These are phyloP conservation scores for Neurospora discreta DNA, from an alignment of 495 filamentous ascomycete species.

Conservation along the genomic window DNA sequence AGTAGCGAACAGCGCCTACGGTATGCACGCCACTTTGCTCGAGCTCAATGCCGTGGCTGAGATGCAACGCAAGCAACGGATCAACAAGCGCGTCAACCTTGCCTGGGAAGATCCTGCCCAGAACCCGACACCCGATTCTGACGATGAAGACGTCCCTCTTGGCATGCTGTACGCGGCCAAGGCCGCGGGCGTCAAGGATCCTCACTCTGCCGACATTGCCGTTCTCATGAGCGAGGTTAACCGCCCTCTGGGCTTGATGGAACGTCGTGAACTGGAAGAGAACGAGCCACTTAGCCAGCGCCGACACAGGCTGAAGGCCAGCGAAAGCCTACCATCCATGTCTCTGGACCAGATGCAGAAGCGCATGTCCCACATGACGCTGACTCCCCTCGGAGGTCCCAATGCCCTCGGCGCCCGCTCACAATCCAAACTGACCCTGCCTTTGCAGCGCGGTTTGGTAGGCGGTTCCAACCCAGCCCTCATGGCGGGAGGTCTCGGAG, in stretches of 20 bases:
- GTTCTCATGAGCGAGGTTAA: conserved; percentile 39
- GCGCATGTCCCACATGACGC: conserved; percentile 32
- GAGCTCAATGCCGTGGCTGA: conserved; percentile 87
- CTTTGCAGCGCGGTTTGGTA: conserved; percentile 6
- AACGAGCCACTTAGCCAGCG: conserved; percentile 78
- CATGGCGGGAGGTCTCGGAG: not conserved
- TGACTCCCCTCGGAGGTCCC: conserved; percentile 11
- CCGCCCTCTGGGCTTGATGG: conserved; percentile 75
- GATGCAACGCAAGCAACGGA: conserved; percentile 64
- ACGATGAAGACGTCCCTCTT: conserved; percentile 71
- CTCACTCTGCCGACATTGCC: conserved; percentile 31
- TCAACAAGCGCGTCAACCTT: conserved; percentile 63
- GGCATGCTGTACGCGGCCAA: conserved; percentile 64
- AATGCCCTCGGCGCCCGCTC: conserved; percentile 9
- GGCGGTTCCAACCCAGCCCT: conserved; percentile 1
- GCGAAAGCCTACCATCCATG: conserved; percentile 12
- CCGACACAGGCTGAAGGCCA: conserved; percentile 63
- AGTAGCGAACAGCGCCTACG: conserved; percentile 54
- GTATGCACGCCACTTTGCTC: conserved; percentile 79
- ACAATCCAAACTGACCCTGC: conserved; percentile 15
- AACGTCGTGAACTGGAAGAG: conserved; percentile 75
- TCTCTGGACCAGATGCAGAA: conserved; percentile 19
- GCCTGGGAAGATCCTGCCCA: conserved; percentile 72
- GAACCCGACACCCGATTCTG: conserved; percentile 31
- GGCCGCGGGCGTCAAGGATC: conserved; percentile 30